Evolutionary conservation across 495 filamentous ascomycete species (phyloP).

Genomic region (Baudoinia panamericana): DNA sequence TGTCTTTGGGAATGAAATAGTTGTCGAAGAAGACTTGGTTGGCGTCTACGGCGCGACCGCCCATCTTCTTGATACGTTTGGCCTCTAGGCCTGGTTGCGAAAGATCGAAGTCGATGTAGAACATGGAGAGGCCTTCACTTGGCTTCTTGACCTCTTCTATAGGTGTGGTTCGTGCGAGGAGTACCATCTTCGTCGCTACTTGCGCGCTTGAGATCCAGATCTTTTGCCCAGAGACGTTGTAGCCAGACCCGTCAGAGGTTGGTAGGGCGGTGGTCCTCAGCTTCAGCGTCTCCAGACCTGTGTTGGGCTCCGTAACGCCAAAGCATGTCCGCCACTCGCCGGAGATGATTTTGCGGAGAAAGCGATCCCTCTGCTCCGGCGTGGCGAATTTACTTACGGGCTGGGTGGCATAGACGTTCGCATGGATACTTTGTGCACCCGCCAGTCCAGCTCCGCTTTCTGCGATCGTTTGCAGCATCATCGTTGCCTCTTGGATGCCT

Average conservation of each 20-base stretch:
- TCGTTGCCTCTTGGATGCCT: conserved; percentile 68
- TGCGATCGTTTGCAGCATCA: conserved; percentile 75
- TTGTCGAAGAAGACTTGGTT: conserved; percentile 77
- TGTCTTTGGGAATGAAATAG: conserved; percentile 46
- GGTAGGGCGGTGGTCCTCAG: conserved; percentile 46
- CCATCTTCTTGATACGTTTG: conserved; percentile 69
- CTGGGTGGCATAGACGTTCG: conserved; percentile 67
- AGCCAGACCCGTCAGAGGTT: conserved; percentile 34
- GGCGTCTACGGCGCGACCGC: conserved; percentile 62
- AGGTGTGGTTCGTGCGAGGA: conserved; percentile 61
- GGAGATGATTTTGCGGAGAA: conserved; percentile 55
- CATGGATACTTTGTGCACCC: conserved; percentile 64
- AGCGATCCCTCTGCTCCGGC: conserved; percentile 42
- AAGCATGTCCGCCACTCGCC: conserved; percentile 60
- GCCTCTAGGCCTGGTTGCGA: conserved; percentile 44
- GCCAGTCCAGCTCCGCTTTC: conserved; percentile 67
- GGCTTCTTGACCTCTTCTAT: conserved; percentile 51
- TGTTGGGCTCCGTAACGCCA: conserved; percentile 56
- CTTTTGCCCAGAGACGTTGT: conserved; percentile 59
- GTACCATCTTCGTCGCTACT: conserved; percentile 63
- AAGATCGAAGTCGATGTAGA: conserved; percentile 61
- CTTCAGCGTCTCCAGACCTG: conserved; percentile 60
- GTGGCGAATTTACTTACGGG: conserved; percentile 60
- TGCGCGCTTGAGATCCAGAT: conserved; percentile 73
- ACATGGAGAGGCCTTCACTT: conserved; percentile 57